A percentile compares a stretch with the other conserved stretches of the same genome.
Evolutionary conservation across 352 stramenopile genomes (phyloP).

Genomic region (Phytopythium aichiense): DNA sequence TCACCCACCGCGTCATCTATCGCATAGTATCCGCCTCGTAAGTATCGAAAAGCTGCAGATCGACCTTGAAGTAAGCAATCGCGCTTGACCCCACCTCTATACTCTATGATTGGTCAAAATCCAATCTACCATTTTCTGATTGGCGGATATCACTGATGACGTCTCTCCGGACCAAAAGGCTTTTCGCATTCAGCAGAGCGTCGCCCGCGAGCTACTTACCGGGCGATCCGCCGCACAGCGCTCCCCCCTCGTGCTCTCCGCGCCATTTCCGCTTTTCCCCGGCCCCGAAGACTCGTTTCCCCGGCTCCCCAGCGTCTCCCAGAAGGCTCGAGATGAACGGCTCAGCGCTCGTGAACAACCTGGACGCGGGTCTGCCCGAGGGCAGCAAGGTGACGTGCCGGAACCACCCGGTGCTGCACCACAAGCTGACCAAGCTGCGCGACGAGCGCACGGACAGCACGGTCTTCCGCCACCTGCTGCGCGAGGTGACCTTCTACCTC

Average conservation of each 20-base stretch:
- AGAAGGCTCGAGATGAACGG: constrained; percentile 41
- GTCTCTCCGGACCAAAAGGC: neutral
- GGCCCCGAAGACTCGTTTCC: constrained; percentile 4
- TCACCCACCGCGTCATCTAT: too few species aligned
- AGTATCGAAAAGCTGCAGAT: neutral
- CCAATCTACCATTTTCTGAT: neutral
- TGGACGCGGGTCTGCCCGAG: constrained; percentile 52
- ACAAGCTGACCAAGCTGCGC: constrained; percentile 97
- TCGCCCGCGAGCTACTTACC: constrained; percentile 7
- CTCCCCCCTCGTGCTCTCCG: neutral
- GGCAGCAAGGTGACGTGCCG: constrained; percentile 82
- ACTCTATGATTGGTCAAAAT: constrained; percentile 1
- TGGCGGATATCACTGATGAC: constrained; percentile 1
- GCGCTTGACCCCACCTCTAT: neutral
- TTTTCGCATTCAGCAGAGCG: constrained; percentile 6
- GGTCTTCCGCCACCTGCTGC: constrained; percentile 94
- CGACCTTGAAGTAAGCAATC: constrained; percentile 10
- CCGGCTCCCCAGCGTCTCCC: neutral
- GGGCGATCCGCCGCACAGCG: neutral
- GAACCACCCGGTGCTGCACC: constrained; percentile 89
- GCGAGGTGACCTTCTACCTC: constrained; percentile 98
- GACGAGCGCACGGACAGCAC: constrained; percentile 90
- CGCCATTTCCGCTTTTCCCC: constrained; percentile 18
- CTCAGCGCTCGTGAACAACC: constrained; percentile 61
- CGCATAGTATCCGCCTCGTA: too few species aligned